Evolutionary conservation across 371 early-diverging fungal species (phyloP).

Genomic region (Parasitella parasitica): DNA sequence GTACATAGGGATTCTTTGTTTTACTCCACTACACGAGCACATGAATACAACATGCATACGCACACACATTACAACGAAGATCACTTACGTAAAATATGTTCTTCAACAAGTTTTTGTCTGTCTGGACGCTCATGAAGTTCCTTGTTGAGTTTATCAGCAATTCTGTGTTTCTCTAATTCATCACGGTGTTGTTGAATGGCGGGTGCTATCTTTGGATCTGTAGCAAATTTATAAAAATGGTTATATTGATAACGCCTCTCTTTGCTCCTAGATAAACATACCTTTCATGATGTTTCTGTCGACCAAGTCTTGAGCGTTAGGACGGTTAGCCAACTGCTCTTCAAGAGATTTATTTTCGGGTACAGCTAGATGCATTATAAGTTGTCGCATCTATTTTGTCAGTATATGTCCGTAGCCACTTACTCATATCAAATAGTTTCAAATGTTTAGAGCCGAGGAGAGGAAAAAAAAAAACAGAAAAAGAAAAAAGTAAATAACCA

Average conservation of each 20-base stretch:
- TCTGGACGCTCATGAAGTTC: constrained; percentile 70
- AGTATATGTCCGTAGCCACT: no score
- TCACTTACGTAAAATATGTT: constrained; percentile 57
- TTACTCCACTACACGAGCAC: background rate
- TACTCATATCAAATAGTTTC: constrained; percentile 12
- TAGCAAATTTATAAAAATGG: background rate
- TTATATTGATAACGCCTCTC: no score
- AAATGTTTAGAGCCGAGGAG: background rate
- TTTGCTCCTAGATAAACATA: no score
- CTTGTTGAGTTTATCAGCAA: constrained; percentile 64
- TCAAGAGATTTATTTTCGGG: constrained; percentile 23
- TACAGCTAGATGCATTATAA: constrained; percentile 9
- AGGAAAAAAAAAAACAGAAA: background rate
- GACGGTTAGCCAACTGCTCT: constrained; percentile 52
- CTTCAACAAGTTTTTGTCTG: constrained; percentile 75
- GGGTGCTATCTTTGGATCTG: constrained; percentile 56
- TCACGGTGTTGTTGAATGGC: constrained; percentile 47
- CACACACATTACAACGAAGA: background rate
- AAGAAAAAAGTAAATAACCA: constrained; percentile 3
- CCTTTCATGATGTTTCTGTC: constrained; percentile 72
- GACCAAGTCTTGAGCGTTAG: constrained; percentile 68
- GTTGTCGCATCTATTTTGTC: no score
- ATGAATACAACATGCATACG: background rate
- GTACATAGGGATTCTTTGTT: no score
- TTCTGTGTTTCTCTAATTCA: constrained; percentile 59